Base-by-base conservation (phyloP, 805 yeast species). In the Lachancea thermotolerans region DNA sequence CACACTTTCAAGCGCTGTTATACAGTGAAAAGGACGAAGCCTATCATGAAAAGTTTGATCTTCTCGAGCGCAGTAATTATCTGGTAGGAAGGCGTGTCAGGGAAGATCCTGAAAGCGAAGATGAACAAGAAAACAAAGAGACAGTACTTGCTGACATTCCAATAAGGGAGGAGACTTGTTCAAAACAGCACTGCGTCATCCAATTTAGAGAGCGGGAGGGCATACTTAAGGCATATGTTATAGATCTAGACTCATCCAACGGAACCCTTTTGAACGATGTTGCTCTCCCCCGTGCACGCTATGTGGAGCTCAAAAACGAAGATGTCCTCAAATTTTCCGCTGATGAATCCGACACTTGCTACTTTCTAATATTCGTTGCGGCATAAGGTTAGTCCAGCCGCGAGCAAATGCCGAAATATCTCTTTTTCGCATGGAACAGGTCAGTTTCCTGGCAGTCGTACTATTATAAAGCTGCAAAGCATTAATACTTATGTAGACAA, bases 101-200 rank as follows among this genome's bases (percentile, higher is more conserved):
- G 14, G 41, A 42, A 37, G n/a, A 28, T 7, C 40, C 39, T n/a
- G 37, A 35, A 15, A 43, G 28, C 25, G 44, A 36, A 7, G 37
- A 34, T 28, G 50, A 47, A 11, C 52, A 43, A 5, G 25, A 21
- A 21, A 21, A 21, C 25, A 53, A 56, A 25, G 59, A 57, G 35
- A 42, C 45, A 5, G 52, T 53, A 2, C 54, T 71, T 1, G 70
- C 66, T 12, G 72, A 72, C 49, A 59, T 72, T 2, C 50, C 53
- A 25, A 58, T 71, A 1, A 63, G 62, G 6, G 64, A 66, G 39
- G 64, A 59, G 25, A 56, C 67, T 1, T 67, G 72, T 42, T 70
- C 75, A 0, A 68, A 68, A 39, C 77, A 74, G 51, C 79, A 75
- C 51, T 77, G 78, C 16, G 78, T 64, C 0, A 59, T 75, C 7